phyloP scores from a whole-genome alignment of 2,329 filamentous ascomycete species.

The Penicillium verrucosum region DNA sequence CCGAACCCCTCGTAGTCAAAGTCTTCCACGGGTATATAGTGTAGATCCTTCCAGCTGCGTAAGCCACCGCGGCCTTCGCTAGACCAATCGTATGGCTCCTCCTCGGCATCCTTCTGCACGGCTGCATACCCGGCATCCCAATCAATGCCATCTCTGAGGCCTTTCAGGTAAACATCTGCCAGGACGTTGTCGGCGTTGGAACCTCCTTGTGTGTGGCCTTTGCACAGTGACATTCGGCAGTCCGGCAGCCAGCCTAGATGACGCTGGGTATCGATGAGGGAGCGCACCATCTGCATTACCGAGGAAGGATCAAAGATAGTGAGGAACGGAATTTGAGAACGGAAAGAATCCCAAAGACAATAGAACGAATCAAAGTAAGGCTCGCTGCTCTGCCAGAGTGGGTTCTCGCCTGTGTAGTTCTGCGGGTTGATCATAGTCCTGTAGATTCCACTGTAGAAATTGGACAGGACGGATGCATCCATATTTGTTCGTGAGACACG shows the following conservation, averaged over 20 bases:
- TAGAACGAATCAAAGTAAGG: conserved; percentile 74
- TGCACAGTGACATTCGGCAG: conserved; percentile 69
- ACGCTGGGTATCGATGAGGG: conserved; percentile 68
- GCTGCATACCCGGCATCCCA: conserved; percentile 68
- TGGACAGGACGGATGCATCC: conserved; percentile 40
- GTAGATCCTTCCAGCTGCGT: conserved; percentile 65
- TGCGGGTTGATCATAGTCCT: conserved; percentile 68
- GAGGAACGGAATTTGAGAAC: conserved; percentile 66
- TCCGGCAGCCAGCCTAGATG: conserved; percentile 70
- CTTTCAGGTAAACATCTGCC: conserved; percentile 66
- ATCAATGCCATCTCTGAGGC: conserved; percentile 58
- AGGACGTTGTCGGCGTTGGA: conserved; percentile 69
- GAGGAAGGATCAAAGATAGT: conserved; percentile 63
- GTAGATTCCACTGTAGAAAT: conserved; percentile 68
- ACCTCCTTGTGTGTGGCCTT: conserved; percentile 68
- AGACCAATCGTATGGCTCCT: conserved; percentile 67
- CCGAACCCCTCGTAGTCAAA: conserved; percentile 65
- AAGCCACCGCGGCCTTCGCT: conserved; percentile 67
- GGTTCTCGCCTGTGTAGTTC: conserved; percentile 70
- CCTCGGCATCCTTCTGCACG: conserved; percentile 66
- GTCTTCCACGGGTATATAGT: conserved; percentile 69
- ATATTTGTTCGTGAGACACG: conserved; percentile 34
- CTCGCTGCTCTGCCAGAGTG: conserved; percentile 60
- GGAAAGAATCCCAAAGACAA: conserved; percentile 69
- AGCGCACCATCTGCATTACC: conserved; percentile 64